These are phyloP conservation scores for Hyaloscypha finlandica DNA, from an alignment of 495 filamentous ascomycete genomes.

Conservation along the genomic window DNA sequence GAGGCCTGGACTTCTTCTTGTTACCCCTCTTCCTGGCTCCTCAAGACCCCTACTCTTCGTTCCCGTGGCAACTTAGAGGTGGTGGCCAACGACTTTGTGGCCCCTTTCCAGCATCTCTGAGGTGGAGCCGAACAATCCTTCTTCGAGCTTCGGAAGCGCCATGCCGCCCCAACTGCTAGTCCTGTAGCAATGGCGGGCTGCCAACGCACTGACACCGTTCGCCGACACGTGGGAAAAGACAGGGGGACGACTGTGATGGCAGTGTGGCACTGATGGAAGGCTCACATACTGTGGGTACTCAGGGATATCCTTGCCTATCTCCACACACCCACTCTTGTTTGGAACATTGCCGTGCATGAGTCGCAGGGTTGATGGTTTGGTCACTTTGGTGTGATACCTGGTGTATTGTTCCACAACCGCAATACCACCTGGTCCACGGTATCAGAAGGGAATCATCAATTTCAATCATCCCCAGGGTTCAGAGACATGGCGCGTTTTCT, in stretches of 20 bases:
- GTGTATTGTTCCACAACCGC: conserved; percentile 6
- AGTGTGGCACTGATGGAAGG: too few relatives aligned
- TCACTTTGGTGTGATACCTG: not conserved
- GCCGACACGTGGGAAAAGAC: conserved; percentile 5
- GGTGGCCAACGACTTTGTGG: not conserved
- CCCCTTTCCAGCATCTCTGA: not conserved
- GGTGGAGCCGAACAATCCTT: too few relatives aligned
- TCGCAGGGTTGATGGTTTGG: not conserved
- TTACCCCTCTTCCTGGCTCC: not conserved
- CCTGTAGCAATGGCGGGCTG: not conserved
- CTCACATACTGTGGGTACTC: not conserved
- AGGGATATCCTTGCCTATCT: not conserved
- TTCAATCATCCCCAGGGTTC: not conserved
- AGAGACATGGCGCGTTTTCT: not conserved
- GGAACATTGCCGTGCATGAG: not conserved
- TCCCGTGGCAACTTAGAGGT: too few relatives aligned
- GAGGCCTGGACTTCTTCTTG: not conserved
- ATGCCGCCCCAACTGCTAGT: not conserved
- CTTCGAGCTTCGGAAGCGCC: not conserved
- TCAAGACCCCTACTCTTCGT: not conserved
- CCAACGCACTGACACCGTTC: not conserved
- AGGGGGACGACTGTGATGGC: not conserved
- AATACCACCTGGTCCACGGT: conserved; percentile 3
- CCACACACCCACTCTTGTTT: not conserved
- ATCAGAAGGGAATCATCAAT: not conserved